Base-by-base conservation (phyloP, 306 rosid genomes). In the Acacia melanoxylon region DNA sequence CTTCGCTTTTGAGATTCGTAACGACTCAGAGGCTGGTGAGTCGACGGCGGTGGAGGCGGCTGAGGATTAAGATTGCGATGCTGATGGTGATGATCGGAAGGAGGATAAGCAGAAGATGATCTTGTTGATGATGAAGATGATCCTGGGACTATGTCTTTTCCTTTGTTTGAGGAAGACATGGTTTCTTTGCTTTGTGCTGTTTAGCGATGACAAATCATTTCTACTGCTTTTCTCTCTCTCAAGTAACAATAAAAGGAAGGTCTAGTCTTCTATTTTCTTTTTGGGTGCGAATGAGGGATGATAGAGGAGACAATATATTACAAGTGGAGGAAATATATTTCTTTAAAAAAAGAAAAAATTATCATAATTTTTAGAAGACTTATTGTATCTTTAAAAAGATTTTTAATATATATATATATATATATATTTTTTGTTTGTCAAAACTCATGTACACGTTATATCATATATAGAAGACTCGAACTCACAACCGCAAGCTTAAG, bases 1-100 rank as follows among this genome's bases (percentile, higher is more conserved):
- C 99, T 87, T 76, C 98, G 78, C 81, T 95, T 95, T 66, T 95
- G 99, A 0, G 98, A 95, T 77, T 93, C 99, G 5, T 95, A 95
- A n/a, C 99, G 94, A 14, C 75, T 71, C 56, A 71, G 75, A 71
- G 75, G 88, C 97, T 93, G 0, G 90, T 86, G 7, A 79, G 41
- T 0, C 40, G 89, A 83, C n/a, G 86, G 74, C 10, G 75, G 77
- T 17, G 41, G 58, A 71, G 75, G 87, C 97, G 75, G 87, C 97
- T 66, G 89, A 85, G 29, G 86, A 51, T 51, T 51, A 51, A 11
- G 74, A 81, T 27, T 24, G 11, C 35, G 94, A 83, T 2, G 97
- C 88, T 56, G 20, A 69, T 45, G 94, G 81, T 2, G 97, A 90
- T 56, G 10, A 69, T 45, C 58, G 19, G 69, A 63, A 42, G 54